Conservation (phyloP, 2,329 filamentous ascomycete species). For the Dothideomycetes sp. region DNA sequence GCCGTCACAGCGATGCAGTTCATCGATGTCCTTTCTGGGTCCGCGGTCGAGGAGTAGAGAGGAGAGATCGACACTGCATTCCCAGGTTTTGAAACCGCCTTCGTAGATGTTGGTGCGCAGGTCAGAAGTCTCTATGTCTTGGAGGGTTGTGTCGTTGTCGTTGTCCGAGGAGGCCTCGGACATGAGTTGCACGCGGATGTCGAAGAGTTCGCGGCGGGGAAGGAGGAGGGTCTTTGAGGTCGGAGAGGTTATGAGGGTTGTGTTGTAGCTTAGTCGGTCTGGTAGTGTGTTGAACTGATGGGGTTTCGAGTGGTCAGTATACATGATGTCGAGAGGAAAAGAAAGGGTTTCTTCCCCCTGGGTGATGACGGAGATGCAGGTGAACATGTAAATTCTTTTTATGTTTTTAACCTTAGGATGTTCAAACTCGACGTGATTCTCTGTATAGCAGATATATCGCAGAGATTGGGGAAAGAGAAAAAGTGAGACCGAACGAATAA, state of each 20-base stretch:
- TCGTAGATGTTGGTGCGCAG: slow-evolving; percentile 77
- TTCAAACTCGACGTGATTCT: neutral
- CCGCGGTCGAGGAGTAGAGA: slow-evolving; percentile 49
- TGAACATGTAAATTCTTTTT: neutral
- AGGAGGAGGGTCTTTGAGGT: slow-evolving; percentile 46
- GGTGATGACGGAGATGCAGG: too few species aligned
- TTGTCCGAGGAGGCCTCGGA: slow-evolving; percentile 45
- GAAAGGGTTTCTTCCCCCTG: too few species aligned
- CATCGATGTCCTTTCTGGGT: slow-evolving; percentile 40
- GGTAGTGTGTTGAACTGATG: slow-evolving; percentile 44
- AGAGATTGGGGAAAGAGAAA: neutral
- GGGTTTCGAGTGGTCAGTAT: too few species aligned
- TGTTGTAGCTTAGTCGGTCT: slow-evolving; percentile 63
- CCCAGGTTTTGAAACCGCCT: slow-evolving; percentile 84
- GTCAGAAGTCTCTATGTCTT: slow-evolving; percentile 58
- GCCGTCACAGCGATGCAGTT: slow-evolving; percentile 40
- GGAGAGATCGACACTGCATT: slow-evolving; percentile 72
- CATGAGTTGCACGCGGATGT: slow-evolving; percentile 73
- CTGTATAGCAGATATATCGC: neutral
- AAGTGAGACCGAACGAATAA: neutral
- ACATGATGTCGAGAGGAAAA: neutral
- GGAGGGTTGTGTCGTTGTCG: slow-evolving; percentile 45
- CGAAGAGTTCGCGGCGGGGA: slow-evolving; percentile 70
- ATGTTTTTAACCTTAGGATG: neutral
- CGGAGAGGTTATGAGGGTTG: slow-evolving; percentile 52